Percentiles rank a stretch among this genome's conserved stretches.
Conservation (phyloP, 2,329 filamentous ascomycete species). For the Ceratocystis lukuohia region DNA sequence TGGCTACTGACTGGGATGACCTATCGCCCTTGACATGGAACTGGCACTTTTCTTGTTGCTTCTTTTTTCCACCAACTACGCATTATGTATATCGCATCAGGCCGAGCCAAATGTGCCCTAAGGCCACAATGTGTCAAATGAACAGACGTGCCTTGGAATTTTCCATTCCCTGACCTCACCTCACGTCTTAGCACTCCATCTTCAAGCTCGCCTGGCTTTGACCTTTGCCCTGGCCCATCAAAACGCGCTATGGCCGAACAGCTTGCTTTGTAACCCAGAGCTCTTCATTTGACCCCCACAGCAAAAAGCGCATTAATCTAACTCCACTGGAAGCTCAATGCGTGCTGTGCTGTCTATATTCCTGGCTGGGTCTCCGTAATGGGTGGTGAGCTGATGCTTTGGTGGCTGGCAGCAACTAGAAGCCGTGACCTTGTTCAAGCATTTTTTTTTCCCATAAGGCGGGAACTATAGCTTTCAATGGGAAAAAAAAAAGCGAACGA, state of each 20-base stretch:
- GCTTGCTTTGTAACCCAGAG: slow-evolving; percentile 16
- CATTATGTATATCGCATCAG: slow-evolving; percentile 8
- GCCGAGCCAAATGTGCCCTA: neutral
- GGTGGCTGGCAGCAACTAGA: neutral
- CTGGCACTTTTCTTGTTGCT: neutral
- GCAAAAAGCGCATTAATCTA: neutral
- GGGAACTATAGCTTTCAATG: neutral
- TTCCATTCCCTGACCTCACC: neutral
- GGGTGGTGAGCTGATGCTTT: slow-evolving; percentile 2
- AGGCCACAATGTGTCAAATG: neutral
- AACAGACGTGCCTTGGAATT: neutral
- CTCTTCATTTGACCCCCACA: slow-evolving; percentile 13
- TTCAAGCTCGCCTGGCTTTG: neutral
- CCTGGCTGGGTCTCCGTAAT: neutral
- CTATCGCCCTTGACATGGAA: no score
- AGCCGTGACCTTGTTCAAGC: neutral
- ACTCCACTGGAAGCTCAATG: neutral
- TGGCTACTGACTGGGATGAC: no score
- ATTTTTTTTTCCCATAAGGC: no score
- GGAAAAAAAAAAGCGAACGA: neutral
- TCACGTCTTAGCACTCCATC: neutral
- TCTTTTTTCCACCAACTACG: slow-evolving; percentile 10
- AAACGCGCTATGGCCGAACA: neutral
- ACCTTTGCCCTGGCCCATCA: neutral
- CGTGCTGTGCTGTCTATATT: neutral